A percentile compares a stretch with the other conserved stretches of the same genome.
phyloP scores from a whole-genome alignment of 2,329 filamentous ascomycete species.

The Penicillium sp. region DNA sequence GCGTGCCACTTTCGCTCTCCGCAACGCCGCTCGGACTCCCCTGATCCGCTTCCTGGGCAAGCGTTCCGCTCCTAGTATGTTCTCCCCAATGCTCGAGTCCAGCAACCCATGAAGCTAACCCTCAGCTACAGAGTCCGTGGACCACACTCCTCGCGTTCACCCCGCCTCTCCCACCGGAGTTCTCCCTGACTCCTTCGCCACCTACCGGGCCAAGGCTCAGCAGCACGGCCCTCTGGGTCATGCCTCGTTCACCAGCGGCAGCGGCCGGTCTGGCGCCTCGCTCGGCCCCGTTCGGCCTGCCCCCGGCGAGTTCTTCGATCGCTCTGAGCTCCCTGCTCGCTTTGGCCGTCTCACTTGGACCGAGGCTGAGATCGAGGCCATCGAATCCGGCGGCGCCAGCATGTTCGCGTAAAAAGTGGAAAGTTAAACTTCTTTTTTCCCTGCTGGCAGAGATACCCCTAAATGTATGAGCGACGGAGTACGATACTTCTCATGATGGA shows the following conservation, averaged over 20 bases:
- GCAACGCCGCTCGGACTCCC: conserved; percentile 42
- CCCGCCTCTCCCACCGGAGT: conserved; percentile 52
- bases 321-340: conserved; percentile 75
- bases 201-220: conserved; percentile 59
- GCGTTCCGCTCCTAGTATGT: conserved; percentile 43
- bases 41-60: conserved; percentile 50
- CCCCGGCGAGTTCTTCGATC: conserved; percentile 77
- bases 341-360: conserved; percentile 73
- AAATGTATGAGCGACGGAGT: conserved; percentile 17
- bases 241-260: conserved; percentile 33
- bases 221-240: conserved; percentile 58
- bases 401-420: conserved; percentile 45
- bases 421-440: neutral
- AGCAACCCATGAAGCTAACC: conserved; percentile 12
- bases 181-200: conserved; percentile 58
- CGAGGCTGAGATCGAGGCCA: conserved; percentile 83
- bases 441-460: conserved; percentile 13
- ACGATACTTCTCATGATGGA: conserved; percentile 18
- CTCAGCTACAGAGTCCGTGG: conserved; percentile 35
- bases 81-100: neutral
- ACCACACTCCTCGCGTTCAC: conserved; percentile 55
- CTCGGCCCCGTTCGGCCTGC: conserved; percentile 68
- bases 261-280: conserved; percentile 60
- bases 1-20: conserved; percentile 41
- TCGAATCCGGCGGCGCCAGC: conserved; percentile 87